Evolutionary conservation across 106 monocot genomes (phyloP).

Genomic region (Allium cepa): DNA sequence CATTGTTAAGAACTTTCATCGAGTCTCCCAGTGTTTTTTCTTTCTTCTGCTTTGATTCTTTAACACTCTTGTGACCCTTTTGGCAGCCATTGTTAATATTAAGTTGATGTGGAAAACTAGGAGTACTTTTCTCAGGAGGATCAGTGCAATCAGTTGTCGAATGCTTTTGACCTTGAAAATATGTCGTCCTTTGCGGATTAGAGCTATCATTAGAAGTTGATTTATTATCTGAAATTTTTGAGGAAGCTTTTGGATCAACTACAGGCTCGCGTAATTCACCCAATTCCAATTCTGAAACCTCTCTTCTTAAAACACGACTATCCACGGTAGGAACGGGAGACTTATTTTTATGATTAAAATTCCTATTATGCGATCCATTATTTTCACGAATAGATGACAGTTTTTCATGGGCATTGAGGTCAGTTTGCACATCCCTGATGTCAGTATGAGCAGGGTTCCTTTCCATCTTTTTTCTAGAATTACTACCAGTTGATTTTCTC

Average conservation of each 20-base stretch:
- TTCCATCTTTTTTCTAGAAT: constrained; percentile 21
- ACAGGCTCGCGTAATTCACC: constrained; percentile 85
- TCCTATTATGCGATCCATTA: constrained; percentile 8
- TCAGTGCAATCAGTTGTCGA: constrained; percentile 21
- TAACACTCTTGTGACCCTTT: constrained; percentile 20
- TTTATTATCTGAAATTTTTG: constrained; percentile 39
- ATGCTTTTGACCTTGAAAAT: constrained; percentile 30
- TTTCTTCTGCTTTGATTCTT: constrained; percentile 32
- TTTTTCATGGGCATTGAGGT: constrained; percentile 19
- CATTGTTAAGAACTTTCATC: constrained; percentile 26
- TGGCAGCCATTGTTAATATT: constrained; percentile 32
- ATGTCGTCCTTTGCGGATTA: constrained; percentile 19
- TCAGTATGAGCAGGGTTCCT: constrained; percentile 19
- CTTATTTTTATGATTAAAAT: constrained; percentile 23
- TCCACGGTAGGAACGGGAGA: constrained; percentile 15
- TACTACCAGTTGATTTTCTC: constrained; percentile 20
- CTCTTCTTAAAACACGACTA: constrained; percentile 49
- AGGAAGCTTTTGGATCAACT: constrained; percentile 48
- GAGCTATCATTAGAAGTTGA: constrained; percentile 18
- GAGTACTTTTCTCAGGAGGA: constrained; percentile 24
- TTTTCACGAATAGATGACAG: constrained; percentile 20
- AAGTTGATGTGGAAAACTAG: constrained; percentile 10
- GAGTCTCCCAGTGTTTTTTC: constrained; percentile 19
- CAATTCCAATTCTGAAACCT: constrained; percentile 79
- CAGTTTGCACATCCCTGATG: neutral